phyloP scores from a whole-genome alignment of 345 rosid genomes.

The Lumnitzera littorea region DNA sequence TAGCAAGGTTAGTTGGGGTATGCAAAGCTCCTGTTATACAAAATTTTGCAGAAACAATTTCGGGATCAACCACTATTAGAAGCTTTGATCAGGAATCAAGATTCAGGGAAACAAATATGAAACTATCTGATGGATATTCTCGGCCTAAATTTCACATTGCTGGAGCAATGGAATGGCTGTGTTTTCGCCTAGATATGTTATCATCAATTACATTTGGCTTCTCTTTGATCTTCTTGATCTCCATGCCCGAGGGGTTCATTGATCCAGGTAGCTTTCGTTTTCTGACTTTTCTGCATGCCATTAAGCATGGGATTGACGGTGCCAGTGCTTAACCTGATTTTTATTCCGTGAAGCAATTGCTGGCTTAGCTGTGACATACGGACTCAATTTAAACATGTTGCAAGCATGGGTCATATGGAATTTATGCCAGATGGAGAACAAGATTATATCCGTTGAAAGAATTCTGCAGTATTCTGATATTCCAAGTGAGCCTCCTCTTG shows the following conservation, averaged over 20 bases:
- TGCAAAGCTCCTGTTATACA: conserved; percentile 75
- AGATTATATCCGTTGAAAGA: conserved; percentile 18
- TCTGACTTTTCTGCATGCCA: too few relatives aligned
- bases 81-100: conserved; percentile 66
- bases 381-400: conserved; percentile 15
- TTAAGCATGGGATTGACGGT: too few relatives aligned
- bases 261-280: conserved; percentile 40
- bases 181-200: conserved; percentile 62
- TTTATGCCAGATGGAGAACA: conserved; percentile 17
- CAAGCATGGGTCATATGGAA: conserved; percentile 14
- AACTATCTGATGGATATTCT: conserved; percentile 50
- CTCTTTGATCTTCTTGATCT: conserved; percentile 49
- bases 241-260: conserved; percentile 46
- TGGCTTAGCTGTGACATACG: conserved; percentile 17
- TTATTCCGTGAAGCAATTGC: conserved; percentile 9
- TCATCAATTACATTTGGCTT: conserved; percentile 62
- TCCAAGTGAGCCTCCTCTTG: conserved; percentile 75
- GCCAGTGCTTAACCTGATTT: too few relatives aligned
- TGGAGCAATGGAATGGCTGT: conserved; percentile 76
- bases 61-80: conserved; percentile 66
- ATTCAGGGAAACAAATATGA: conserved; percentile 49
- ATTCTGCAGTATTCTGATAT: conserved; percentile 53
- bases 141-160: conserved; percentile 49
- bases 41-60: conserved; percentile 68
- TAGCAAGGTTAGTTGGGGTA: conserved; percentile 58